Conservation (phyloP, 1,284 basidiomycete species). For the Cronartium quercuum region DNA sequence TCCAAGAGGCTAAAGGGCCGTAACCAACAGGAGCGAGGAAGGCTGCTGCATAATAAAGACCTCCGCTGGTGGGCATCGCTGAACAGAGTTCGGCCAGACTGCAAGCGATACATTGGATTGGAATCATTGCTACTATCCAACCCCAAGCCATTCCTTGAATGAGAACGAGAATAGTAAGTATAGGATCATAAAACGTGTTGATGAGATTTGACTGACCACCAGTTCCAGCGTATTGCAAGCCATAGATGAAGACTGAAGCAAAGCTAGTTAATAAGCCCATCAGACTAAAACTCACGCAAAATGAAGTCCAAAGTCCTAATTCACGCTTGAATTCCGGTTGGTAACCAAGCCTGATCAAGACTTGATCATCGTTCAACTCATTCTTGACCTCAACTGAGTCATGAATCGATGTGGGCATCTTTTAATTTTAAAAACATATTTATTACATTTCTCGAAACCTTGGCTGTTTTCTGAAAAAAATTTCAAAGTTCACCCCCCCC, state of each 20-base stretch:
- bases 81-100: slow-evolving; percentile 67
- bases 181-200: background rate
- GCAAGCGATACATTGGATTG: slow-evolving; percentile 61
- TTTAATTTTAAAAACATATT: too few relatives aligned
- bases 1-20: slow-evolving; percentile 63
- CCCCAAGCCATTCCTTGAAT: slow-evolving; percentile 62
- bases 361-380: background rate
- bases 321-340: background rate
- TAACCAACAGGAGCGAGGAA: slow-evolving; percentile 61
- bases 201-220: background rate
- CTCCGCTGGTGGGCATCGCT: slow-evolving; percentile 68
- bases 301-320: background rate
- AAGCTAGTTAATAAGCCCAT: background rate
- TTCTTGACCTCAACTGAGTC: too few relatives aligned
- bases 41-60: slow-evolving; percentile 66
- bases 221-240: background rate
- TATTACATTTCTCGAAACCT: too few relatives aligned
- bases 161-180: background rate
- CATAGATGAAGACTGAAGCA: background rate
- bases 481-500: too few relatives aligned
- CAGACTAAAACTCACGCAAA: background rate
- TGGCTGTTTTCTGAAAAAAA: too few relatives aligned
- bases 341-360: background rate
- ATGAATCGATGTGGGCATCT: too few relatives aligned
- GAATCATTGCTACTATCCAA: slow-evolving; percentile 65